Percentiles rank a stretch among this genome's conserved stretches.
phyloP scores from a whole-genome alignment of 352 stramenopile species.

The Thalassiosira sp. region DNA sequence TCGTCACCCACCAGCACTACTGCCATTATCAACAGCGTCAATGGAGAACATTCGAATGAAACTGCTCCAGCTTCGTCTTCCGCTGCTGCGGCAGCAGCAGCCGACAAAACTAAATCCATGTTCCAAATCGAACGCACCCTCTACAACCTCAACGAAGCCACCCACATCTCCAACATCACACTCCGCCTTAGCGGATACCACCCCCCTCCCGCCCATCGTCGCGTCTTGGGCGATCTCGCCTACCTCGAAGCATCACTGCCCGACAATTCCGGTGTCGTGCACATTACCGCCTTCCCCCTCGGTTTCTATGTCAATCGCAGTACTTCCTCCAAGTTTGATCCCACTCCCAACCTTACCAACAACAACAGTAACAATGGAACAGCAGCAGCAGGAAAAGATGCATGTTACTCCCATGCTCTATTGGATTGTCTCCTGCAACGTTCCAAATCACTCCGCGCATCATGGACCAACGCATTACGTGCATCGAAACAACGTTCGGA shows the following conservation, averaged over 20 bases:
- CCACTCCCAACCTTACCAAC: conserved; percentile 59
- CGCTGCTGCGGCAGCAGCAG: too few species aligned
- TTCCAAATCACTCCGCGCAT: conserved; percentile 25
- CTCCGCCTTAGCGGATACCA: conserved; percentile 93
- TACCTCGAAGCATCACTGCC: conserved; percentile 90
- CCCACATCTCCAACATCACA: conserved; percentile 55
- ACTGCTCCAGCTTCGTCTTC: too few species aligned
- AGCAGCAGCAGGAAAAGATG: too few species aligned
- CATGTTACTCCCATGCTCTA: conserved; percentile 73
- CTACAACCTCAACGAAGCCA: conserved; percentile 62
- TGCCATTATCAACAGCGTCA: conserved; percentile 7
- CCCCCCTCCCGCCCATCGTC: conserved; percentile 89
- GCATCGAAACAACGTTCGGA: conserved; percentile 51
- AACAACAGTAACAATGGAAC: not conserved
- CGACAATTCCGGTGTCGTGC: conserved; percentile 83
- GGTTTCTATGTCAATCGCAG: conserved; percentile 94
- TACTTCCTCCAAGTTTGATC: conserved; percentile 85
- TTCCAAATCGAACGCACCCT: conserved; percentile 51
- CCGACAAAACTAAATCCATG: too few species aligned
- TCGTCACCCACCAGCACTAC: conserved; percentile 1
- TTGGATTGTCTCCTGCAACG: conserved; percentile 74
- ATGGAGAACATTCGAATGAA: too few species aligned
- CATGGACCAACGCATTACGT: conserved; percentile 28
- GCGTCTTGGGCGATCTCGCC: conserved; percentile 90
- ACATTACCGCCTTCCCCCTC: conserved; percentile 89